A percentile compares a stretch with the other conserved stretches of the same genome.
Evolutionary conservation across 768 basidiomycete genomes (phyloP).

Genomic region (Leccinum rimulosum): DNA sequence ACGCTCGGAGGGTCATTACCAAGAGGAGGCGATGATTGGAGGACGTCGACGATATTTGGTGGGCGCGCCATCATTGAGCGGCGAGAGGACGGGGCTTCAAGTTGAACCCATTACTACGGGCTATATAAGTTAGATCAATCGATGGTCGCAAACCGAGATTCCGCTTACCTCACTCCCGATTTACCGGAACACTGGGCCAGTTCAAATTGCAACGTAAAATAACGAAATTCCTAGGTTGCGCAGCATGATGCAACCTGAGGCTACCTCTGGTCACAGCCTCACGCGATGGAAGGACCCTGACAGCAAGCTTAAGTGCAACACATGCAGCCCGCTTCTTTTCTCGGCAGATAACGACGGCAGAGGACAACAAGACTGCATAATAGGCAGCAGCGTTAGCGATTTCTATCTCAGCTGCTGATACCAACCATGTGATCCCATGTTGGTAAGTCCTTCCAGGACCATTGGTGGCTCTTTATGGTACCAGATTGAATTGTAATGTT

Average conservation of each 20-base stretch:
- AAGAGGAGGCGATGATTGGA: not conserved
- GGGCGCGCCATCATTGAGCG: slow-evolving; percentile 8
- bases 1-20: slow-evolving; percentile 4
- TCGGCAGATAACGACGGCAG: too few relatives aligned
- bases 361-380: too few relatives aligned
- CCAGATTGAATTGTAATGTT: not conserved
- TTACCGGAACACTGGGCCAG: not conserved
- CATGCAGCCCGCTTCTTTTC: too few relatives aligned
- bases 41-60: not conserved
- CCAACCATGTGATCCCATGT: not conserved
- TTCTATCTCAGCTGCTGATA: too few relatives aligned
- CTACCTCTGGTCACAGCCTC: not conserved
- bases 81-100: not conserved
- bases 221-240: not conserved
- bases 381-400: too few relatives aligned
- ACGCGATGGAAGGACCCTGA: not conserved
- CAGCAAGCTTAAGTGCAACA: too few relatives aligned
- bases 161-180: not conserved
- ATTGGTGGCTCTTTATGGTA: too few relatives aligned
- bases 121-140: not conserved
- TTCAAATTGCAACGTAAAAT: not conserved
- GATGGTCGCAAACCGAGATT: not conserved
- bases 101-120: slow-evolving; percentile 7
- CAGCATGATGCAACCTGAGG: too few relatives aligned
- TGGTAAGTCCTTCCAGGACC: not conserved